Percentiles rank a stretch among this genome's conserved stretches.
phyloP scores from a whole-genome alignment of 768 basidiomycete genomes.

The Artomyces pyxidatus region DNA sequence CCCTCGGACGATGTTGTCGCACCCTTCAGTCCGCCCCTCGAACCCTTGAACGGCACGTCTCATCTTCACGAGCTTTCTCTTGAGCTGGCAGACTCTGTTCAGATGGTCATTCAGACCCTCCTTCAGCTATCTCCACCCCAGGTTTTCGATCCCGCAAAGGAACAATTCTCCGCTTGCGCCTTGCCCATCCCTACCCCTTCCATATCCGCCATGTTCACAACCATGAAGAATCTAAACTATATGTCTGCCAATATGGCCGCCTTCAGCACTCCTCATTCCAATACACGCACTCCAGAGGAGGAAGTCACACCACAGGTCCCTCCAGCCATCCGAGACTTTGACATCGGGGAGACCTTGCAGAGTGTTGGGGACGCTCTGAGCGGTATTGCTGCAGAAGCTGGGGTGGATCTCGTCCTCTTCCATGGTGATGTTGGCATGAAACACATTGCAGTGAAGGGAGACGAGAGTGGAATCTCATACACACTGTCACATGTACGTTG shows the following conservation, averaged over 20 bases:
- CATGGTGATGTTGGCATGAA: conserved; percentile 86
- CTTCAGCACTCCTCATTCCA: conserved; percentile 26
- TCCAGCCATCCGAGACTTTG: conserved; percentile 50
- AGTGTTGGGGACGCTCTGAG: conserved; percentile 82
- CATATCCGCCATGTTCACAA: conserved; percentile 80
- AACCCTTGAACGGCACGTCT: conserved; percentile 24
- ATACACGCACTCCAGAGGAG: not conserved
- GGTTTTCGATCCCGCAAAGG: conserved; percentile 85
- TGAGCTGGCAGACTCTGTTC: conserved; percentile 86
- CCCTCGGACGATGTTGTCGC: conserved; percentile 14
- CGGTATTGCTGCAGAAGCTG: conserved; percentile 71
- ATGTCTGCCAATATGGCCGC: conserved; percentile 78
- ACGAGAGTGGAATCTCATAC: conserved; percentile 79
- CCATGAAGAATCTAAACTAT: conserved; percentile 92
- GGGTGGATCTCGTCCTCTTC: conserved; percentile 87
- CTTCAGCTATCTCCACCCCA: conserved; percentile 87
- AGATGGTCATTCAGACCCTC: conserved; percentile 86
- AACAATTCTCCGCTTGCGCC: conserved; percentile 86
- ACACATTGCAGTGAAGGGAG: conserved; percentile 77
- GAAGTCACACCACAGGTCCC: conserved; percentile 2
- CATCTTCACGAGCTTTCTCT: conserved; percentile 65
- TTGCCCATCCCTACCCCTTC: conserved; percentile 82
- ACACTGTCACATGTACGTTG: conserved; percentile 74
- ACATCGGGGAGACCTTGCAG: conserved; percentile 87
- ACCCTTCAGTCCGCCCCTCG: conserved; percentile 16